Base-by-base conservation (phyloP, 2,329 filamentous ascomycete species). In the Neopestalotiopsis rosae region DNA sequence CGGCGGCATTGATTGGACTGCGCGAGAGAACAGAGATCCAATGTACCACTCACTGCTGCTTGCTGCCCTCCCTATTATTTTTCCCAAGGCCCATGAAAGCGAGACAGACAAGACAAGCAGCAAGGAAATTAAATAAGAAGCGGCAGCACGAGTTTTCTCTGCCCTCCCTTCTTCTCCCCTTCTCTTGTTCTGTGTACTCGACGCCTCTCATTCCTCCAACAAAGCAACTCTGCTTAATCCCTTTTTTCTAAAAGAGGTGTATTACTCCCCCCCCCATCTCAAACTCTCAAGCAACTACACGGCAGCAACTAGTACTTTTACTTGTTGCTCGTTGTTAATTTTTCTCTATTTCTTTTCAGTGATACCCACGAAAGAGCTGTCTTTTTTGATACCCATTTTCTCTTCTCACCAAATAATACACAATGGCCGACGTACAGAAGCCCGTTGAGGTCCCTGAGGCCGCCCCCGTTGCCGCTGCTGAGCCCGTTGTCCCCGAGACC, bases 361-460 rank as follows among this genome's bases (percentile, higher is more conserved):
- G 85, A 87, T 87, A 86, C 85, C 84, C 66, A 13, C 59, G 28
- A 52, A 52, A 52, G 45, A 52, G 45, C n/a, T 84, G 34, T 79
- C 74, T 71, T 77, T 79, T 73, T 74, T 78, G 79, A 81, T 81
- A 81, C 78, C 78, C 79, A 72, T 66, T 73, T 75, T 74, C 76
- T 77, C 79, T 74, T 77, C 76, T 72, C 76, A 61, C 67, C 74
- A 38, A 38, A 52, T 69, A 72, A 79, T 79, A 80, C 85, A 88
- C 77, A 86, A 94, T 94, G 91, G 90, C 92, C 84, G 91, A 94
- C 79, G 86, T 85, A 81, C 87, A 90, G 82, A 94, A 94, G 86
- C 87, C 90, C 79, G 85, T 88, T 76, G 90, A 90, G 81, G 84
- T 85, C 81, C 79, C 85, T 73, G 88, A 89, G 83, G 83, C 83